Conservation (phyloP, 345 rosid species). For the Euphorbia tirucalli region DNA sequence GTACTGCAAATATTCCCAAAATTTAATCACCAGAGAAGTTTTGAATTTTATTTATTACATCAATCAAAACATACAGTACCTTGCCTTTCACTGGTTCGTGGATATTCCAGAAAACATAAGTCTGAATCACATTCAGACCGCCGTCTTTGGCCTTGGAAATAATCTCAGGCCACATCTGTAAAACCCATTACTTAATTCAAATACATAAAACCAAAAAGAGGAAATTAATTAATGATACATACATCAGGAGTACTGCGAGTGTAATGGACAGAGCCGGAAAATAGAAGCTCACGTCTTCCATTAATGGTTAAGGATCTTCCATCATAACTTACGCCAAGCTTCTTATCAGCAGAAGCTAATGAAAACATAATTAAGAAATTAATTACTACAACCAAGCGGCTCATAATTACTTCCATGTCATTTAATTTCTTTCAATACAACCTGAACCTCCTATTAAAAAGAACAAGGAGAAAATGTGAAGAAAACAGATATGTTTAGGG, state of each 20-base stretch:
- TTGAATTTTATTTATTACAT: too few species aligned
- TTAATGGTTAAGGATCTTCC: conserved; percentile 59
- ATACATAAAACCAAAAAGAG: not conserved
- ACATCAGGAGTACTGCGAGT: conserved; percentile 67
- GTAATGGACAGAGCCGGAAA: conserved; percentile 83
- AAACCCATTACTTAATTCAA: conserved; percentile 4
- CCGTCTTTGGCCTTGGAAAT: conserved; percentile 48
- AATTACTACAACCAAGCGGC: conserved; percentile 1
- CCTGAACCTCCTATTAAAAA: too few species aligned
- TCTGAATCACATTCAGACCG: too few species aligned
- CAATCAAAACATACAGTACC: conserved; percentile 31
- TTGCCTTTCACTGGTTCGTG: conserved; percentile 58
- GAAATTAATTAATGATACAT: not conserved
- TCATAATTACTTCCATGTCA: not conserved
- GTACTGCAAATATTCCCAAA: conserved; percentile 34
- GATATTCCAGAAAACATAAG: conserved; percentile 58
- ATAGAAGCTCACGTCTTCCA: conserved; percentile 54
- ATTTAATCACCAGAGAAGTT: too few species aligned
- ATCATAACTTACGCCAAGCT: conserved; percentile 46
- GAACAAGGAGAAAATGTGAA: too few species aligned
- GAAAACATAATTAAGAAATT: conserved; percentile 12
- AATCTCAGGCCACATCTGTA: conserved; percentile 53
- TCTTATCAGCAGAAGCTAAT: conserved; percentile 20
- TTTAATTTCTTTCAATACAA: too few species aligned
- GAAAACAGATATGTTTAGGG: too few species aligned